Evolutionary conservation across 225 moss, liverwort and hornwort species (phyloP).

Genomic region (Anthoceros angustus): DNA sequence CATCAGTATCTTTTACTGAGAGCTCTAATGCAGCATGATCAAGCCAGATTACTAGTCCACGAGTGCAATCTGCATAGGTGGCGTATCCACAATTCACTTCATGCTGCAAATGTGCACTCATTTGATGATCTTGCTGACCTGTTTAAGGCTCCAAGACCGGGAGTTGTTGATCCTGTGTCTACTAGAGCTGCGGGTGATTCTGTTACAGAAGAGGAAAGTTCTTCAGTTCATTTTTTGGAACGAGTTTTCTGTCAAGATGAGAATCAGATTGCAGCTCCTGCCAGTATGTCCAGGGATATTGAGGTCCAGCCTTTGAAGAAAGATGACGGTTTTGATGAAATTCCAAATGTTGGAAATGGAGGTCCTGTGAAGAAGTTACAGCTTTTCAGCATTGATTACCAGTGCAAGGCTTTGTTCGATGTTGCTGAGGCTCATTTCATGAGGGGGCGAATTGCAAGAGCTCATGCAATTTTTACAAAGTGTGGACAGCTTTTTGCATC

Average conservation of each 20-base stretch:
- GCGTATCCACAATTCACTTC: constrained; percentile 65
- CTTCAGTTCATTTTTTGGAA: constrained; percentile 68
- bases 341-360: neutral
- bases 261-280: neutral
- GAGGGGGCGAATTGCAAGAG: constrained; percentile 80
- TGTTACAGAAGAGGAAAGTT: constrained; percentile 54
- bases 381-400: constrained; percentile 16
- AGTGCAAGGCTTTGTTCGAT: constrained; percentile 72
- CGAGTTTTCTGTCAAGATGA: neutral
- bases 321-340: neutral
- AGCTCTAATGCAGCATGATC: constrained; percentile 76
- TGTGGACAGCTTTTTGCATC: constrained; percentile 44
- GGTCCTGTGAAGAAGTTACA: neutral
- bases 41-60: constrained; percentile 42
- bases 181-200: constrained; percentile 22
- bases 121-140: constrained; percentile 46
- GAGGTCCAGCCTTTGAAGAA: neutral
- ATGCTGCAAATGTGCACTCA: constrained; percentile 56
- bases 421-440: constrained; percentile 93
- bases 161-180: constrained; percentile 16
- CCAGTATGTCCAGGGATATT: neutral
- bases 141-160: constrained; percentile 21
- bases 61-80: constrained; percentile 89
- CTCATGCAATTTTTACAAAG: constrained; percentile 54
- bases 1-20: constrained; percentile 90